Evolutionary conservation across 495 filamentous ascomycete genomes (phyloP).

Genomic region (Podospora comata): DNA sequence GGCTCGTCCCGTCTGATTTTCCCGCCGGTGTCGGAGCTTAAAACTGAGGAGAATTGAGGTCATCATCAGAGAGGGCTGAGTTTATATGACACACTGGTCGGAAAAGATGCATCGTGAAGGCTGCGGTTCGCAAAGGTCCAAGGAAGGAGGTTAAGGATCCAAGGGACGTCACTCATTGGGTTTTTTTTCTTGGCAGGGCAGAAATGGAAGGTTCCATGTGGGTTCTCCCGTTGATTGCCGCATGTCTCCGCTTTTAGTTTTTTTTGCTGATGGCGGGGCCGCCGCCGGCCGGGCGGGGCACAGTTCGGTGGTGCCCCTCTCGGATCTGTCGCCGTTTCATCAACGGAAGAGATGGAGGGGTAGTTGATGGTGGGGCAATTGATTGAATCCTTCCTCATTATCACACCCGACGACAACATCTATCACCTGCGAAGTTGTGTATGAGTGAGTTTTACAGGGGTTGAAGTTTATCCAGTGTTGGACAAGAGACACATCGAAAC

Average conservation of each 20-base stretch:
- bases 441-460: not conserved
- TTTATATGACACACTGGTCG: not conserved
- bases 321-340: not conserved
- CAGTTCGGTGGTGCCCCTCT: not conserved
- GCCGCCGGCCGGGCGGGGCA: not conserved
- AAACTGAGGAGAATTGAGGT: not conserved
- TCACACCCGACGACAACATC: not conserved
- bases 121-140: not conserved
- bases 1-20: not conserved
- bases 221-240: conserved; percentile 14
- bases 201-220: conserved; percentile 13
- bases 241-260: conserved; percentile 2
- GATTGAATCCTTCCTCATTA: not conserved
- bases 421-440: not conserved
- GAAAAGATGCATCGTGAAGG: not conserved
- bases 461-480: not conserved
- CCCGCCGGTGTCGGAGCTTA: not conserved
- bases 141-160: not conserved
- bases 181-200: conserved; percentile 3
- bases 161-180: not conserved
- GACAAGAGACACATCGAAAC: conserved; percentile 10
- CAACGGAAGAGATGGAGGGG: not conserved
- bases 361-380: too few relatives aligned
- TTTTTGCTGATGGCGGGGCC: not conserved
- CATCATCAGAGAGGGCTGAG: not conserved